These are phyloP conservation scores for Omphalotus guepiniiformis DNA, from an alignment of 768 basidiomycete species.

Conservation along the genomic window DNA sequence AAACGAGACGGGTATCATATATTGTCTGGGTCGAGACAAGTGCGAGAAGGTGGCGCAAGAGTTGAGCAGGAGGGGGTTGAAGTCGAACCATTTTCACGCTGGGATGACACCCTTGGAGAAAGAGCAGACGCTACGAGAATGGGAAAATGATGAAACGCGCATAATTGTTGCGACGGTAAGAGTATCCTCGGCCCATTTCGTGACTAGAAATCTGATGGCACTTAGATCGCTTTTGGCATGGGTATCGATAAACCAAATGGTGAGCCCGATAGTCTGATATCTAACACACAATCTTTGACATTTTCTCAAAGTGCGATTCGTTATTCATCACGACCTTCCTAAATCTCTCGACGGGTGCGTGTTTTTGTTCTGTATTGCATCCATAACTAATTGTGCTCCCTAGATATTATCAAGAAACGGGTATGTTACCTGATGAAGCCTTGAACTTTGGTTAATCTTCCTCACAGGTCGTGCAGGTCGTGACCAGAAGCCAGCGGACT, in stretches of 20 bases:
- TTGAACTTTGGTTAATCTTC: neutral
- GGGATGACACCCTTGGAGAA: slow-evolving; percentile 63
- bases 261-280: slow-evolving; percentile 22
- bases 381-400: slow-evolving; percentile 10
- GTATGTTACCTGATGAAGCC: neutral
- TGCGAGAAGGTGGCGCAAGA: slow-evolving; percentile 80
- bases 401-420: slow-evolving; percentile 94
- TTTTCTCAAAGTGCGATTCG: slow-evolving; percentile 67
- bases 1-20: slow-evolving; percentile 76
- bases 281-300: neutral
- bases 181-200: slow-evolving; percentile 3
- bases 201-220: neutral
- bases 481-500: slow-evolving; percentile 80
- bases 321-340: slow-evolving; percentile 84
- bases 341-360: slow-evolving; percentile 78
- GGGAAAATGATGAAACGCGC: slow-evolving; percentile 67
- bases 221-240: slow-evolving; percentile 94
- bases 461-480: slow-evolving; percentile 74
- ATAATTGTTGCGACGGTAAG: slow-evolving; percentile 92
- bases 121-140: slow-evolving; percentile 56
- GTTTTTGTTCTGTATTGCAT: neutral
- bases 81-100: slow-evolving; percentile 84
- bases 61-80: slow-evolving; percentile 56
- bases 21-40: slow-evolving; percentile 63
- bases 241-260: slow-evolving; percentile 87